Evolutionary conservation across 164 flowering plant species (phyloP), one percentile per base, ranked within the genome.

Genomic region (Nymphaea thermarum): DNA sequence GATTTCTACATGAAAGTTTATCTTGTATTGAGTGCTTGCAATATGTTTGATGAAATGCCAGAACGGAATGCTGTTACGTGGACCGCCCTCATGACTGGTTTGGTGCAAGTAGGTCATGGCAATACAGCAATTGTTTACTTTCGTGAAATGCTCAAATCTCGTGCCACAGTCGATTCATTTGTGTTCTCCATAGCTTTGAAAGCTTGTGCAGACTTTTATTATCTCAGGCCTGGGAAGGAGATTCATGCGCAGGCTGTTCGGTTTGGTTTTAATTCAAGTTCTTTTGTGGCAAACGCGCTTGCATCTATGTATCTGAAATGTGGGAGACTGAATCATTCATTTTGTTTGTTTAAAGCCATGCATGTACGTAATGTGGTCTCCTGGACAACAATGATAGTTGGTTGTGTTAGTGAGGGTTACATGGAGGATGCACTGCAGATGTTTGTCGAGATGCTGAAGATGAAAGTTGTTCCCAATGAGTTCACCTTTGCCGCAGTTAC

Each of bases 21-120:
- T 0, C 74, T 70, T 47, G 71, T 82, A 42, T 69, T 55, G 47
- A 69, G 69, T 63, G 85, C 87, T 72, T 80, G 87, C 70, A 71
- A 67, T 62, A 76, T 93, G 7, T 93, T 93, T 64, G 78, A 81
- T 66, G 93, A 87, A 69, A 88, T 93, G 95, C 86, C 89, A 0
- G 41, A 69, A 4, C 86, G 82, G 65, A 92, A 87, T 80, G 91
- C 87, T 57, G 93, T 92, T 42, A 77, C 95, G 7, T 92, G 96
- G 96, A 90, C 96, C 43, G 86, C 95, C 12, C 71, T 90, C 62
- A 88, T 92, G 57, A 81, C 89, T 2, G 98, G 91, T 68, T 86
- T 88, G 44, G 98, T 86, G 72, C 89, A 74, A 65, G 72, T 72
- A 5, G 90, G 93, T 68, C 71, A 64, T 69, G 65, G 72, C 68